phyloP scores from a whole-genome alignment of 768 basidiomycete species.

The Saitozyma sp. region DNA sequence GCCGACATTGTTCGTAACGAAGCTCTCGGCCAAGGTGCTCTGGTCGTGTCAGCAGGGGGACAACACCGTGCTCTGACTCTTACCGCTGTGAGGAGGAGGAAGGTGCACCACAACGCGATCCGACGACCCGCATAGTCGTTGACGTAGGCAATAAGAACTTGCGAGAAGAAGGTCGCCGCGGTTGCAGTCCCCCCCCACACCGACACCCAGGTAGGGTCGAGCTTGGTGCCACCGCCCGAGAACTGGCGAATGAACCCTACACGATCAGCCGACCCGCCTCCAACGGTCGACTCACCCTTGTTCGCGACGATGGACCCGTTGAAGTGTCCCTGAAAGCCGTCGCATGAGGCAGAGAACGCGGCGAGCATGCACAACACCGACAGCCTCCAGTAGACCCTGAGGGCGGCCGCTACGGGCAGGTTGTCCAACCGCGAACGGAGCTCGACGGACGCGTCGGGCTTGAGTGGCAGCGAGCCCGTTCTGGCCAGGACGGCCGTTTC shows the following conservation, averaged over 20 bases:
- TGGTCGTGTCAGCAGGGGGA: neutral
- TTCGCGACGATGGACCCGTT: constrained; percentile 22
- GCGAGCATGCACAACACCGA: constrained; percentile 1
- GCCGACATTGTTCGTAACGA: constrained; percentile 13
- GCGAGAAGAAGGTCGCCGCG: neutral
- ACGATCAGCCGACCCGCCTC: neutral
- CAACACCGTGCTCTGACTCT: neutral
- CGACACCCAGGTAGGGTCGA: constrained; percentile 16
- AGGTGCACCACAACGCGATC: constrained; percentile 4
- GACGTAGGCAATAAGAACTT: neutral
- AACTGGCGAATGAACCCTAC: constrained; percentile 14
- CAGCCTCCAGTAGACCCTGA: neutral
- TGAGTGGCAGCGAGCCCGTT: too few relatives aligned
- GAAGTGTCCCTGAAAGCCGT: constrained; percentile 12
- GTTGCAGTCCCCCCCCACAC: constrained; percentile 13
- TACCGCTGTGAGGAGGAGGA: neutral
- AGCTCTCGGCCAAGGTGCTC: constrained; percentile 1
- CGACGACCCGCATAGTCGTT: constrained; percentile 12
- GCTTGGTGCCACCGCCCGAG: constrained; percentile 1
- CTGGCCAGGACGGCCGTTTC: too few relatives aligned
- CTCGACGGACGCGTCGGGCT: neutral
- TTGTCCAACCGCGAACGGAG: neutral
- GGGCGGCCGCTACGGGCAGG: neutral
- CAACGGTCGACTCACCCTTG: constrained; percentile 1
- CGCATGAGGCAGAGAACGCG: constrained; percentile 10